Evolutionary conservation across 306 rosid species (phyloP).

Genomic region (Lagenaria siceraria): DNA sequence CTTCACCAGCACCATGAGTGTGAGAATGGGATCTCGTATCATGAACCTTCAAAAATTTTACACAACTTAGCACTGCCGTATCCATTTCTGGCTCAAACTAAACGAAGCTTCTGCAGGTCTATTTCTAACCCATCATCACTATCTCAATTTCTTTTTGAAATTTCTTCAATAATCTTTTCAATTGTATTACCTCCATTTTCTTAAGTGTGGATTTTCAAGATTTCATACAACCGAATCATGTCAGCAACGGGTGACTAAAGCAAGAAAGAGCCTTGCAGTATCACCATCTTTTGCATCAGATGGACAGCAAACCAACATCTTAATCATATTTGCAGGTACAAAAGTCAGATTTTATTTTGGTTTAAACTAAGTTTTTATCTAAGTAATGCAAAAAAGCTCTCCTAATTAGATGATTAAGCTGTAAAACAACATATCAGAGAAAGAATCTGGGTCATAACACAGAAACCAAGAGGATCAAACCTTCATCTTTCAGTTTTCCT

Average conservation of each 20-base stretch:
- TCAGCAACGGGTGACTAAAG: background rate
- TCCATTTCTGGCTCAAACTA: background rate
- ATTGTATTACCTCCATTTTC: background rate
- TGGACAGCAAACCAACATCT: background rate
- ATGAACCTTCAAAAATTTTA: conserved; percentile 38
- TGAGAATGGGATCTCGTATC: conserved; percentile 60
- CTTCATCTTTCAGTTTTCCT: conserved; percentile 39
- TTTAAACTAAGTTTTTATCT: background rate
- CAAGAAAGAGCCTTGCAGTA: background rate
- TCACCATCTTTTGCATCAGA: background rate
- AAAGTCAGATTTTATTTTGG: background rate
- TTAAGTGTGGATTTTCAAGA: background rate
- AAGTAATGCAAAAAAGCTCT: background rate
- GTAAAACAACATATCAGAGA: background rate
- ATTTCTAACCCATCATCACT: background rate
- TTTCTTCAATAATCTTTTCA: background rate
- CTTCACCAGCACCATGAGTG: conserved; percentile 36
- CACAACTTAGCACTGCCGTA: background rate
- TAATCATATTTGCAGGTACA: background rate
- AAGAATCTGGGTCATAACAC: no score
- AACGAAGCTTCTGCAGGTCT: no score
- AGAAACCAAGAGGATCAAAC: conserved; percentile 19
- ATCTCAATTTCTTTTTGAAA: background rate
- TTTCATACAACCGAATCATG: no score
- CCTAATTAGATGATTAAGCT: background rate